Conservation (phyloP, 495 filamentous ascomycete species). For the Recurvomyces mirabilis region DNA sequence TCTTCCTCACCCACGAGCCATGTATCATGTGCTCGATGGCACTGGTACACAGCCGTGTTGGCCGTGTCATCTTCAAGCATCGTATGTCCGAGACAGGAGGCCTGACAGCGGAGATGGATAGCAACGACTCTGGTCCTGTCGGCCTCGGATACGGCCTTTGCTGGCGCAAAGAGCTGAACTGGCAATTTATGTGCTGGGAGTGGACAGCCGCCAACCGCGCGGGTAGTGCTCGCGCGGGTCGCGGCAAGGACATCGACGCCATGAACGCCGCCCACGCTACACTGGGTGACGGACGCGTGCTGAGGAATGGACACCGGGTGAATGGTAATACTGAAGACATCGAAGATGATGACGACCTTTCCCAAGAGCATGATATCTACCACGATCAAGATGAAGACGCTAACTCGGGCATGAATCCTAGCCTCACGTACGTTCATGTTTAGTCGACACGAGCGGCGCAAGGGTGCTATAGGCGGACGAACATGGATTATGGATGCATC, state of each 20-base stretch:
- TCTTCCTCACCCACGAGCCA: constrained; percentile 89
- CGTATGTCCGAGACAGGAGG: constrained; percentile 52
- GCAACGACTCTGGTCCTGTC: constrained; percentile 18
- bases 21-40: constrained; percentile 97
- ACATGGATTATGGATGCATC: too few species aligned
- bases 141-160: constrained; percentile 68
- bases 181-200: constrained; percentile 80
- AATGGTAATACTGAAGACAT: constrained; percentile 3
- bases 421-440: constrained; percentile 19
- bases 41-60: constrained; percentile 80
- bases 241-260: background rate
- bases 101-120: constrained; percentile 36
- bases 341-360: background rate
- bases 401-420: constrained; percentile 18
- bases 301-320: too few species aligned
- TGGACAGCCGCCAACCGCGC: constrained; percentile 29
- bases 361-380: background rate
- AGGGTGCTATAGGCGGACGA: constrained; percentile 15
- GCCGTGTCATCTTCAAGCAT: constrained; percentile 63
- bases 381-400: constrained; percentile 9
- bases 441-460: constrained; percentile 17
- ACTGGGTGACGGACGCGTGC: too few species aligned
- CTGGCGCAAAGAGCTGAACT: constrained; percentile 87
- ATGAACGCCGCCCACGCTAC: background rate
- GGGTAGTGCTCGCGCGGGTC: background rate